Evolutionary conservation across 2,329 filamentous ascomycete genomes (phyloP), one percentile per base, ranked within the genome.

Genomic region (Berkeleyomyces rouxiae): DNA sequence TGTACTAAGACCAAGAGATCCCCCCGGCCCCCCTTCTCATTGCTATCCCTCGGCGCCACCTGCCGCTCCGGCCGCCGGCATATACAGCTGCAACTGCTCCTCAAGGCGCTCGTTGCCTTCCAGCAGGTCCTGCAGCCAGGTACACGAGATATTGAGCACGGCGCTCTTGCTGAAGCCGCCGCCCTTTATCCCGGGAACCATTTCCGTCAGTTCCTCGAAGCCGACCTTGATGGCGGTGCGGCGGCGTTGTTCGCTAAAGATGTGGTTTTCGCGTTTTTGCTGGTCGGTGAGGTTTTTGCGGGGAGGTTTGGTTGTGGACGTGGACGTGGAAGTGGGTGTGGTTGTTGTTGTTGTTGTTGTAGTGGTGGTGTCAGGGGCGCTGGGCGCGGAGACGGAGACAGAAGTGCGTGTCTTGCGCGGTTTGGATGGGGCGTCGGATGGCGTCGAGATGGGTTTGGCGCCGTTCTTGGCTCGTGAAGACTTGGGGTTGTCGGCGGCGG

Each of bases 261-360:
- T 93, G 70, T 95, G 89, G 67, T 96, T 95, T 69, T 85, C 85
- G 55, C 88, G 79, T 73, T 92, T 93, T 72, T 93, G 87, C 65
- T 87, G 84, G 67, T 92, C 87, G 0, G 84, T 82, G 3, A 93
- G 83, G 68, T 95, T 95, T 70, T 85, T 86, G 36, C 86, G 74
- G 2, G 77, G 70, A 1, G 74, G 64, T 68, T 83, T 84, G 16
- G 72, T 66, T 46, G 69, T 74, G 4, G 68, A 70, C 70, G 16
- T 77, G 73, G 23, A 76, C 73, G 46, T 77, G 72, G 13, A 69
- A 69, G 63, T 61, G 43, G 42, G 13, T 44, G 61, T 33, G 36
- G 58, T 33, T 0, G 51, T 31, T 7, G 31, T 23, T 31, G 42
- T 63, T 9, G 53, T 10, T 11, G 59, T 39, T 6, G 60, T 46